Evolutionary conservation across 306 rosid genomes (phyloP), one percentile per base, ranked within the genome.

Genomic region (Casuarina glauca): DNA sequence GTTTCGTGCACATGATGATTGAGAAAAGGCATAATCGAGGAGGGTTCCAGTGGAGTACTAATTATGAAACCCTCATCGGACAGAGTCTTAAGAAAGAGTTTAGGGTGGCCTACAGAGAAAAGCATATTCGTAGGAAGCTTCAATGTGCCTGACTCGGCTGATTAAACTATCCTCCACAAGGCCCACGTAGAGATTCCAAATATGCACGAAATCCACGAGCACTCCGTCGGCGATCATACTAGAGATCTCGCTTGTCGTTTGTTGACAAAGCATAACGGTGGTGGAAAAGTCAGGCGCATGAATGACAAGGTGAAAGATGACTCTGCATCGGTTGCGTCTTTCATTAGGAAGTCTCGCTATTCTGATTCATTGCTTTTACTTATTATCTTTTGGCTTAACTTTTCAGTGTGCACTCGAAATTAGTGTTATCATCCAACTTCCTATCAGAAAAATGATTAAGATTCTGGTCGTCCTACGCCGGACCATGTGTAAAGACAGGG

Each of bases 51-150:
- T 1, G 8, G 48, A 44, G 8, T 3, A 44, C 48, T 44, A 6
- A 44, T 44, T 4, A 44, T 4, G 8, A 44, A 0, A 44, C 48
- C 48, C 48, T 44, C 48, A 1, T 44, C 48, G 48, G 5, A 26
- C 32, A 26, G 32, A 26, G 32, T 49, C 16, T 49, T 49, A 11
- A 49, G 13, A 49, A 49, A 2, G 53, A 2, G 9, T 10, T 10
- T 49, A 15, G 53, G 7, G 16, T 52, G 11, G 11, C 3, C 11
- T 9, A 17, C 50, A n/a, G 26, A 15, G n/a, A n/a, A n/a, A n/a
- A 36, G 61, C 19, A 55, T 70, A 58, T 49, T 44, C 71, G 46
- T 39, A 70, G 26, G 82, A 78, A 78, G 77, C 76, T 72, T 72
- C 77, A 8, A 70, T 41, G 42, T 26, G 32, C 68, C 42, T 15